These are phyloP conservation scores for Pluteus cervinus DNA, from an alignment of 768 basidiomycete species.

Conservation along the genomic window DNA sequence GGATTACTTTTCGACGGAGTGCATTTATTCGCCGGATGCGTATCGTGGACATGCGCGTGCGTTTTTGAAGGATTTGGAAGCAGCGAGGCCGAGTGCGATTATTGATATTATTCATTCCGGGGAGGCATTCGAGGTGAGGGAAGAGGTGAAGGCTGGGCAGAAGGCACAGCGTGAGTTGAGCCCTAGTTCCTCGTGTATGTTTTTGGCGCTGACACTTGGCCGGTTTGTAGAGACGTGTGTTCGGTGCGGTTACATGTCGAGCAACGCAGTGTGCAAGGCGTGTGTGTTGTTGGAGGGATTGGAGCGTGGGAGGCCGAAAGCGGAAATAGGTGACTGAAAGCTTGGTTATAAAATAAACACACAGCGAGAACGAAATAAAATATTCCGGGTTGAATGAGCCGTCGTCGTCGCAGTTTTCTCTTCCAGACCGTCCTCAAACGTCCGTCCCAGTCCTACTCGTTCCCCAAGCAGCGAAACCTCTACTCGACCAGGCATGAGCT, in stretches of 20 bases:
- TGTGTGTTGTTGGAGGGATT: constrained; percentile 88
- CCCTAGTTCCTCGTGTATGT: neutral
- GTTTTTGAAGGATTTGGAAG: constrained; percentile 94
- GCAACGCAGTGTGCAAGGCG: constrained; percentile 94
- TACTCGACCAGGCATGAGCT: constrained; percentile 47
- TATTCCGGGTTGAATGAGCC: no score
- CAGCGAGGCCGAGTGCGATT: constrained; percentile 88
- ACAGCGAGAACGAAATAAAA: no score
- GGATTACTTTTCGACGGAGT: constrained; percentile 98
- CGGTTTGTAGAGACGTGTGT: constrained; percentile 70
- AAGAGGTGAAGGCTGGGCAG: constrained; percentile 79
- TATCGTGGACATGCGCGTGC: constrained; percentile 94
- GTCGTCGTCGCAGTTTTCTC: no score
- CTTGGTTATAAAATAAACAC: no score
- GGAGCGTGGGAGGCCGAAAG: constrained; percentile 71
- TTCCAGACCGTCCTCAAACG: constrained; percentile 51
- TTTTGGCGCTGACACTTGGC: constrained; percentile 7
- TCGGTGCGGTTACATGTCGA: constrained; percentile 93
- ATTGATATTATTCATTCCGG: constrained; percentile 98
- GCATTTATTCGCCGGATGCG: constrained; percentile 98
- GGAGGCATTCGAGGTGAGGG: constrained; percentile 82
- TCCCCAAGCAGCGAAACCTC: constrained; percentile 39
- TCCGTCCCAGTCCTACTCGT: constrained; percentile 59
- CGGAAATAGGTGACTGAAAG: no score
- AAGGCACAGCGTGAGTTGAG: constrained; percentile 72